These are phyloP conservation scores for Chlamydomonas schloesseri DNA, from an alignment of 139 green algal genomes.

Conservation along the genomic window DNA sequence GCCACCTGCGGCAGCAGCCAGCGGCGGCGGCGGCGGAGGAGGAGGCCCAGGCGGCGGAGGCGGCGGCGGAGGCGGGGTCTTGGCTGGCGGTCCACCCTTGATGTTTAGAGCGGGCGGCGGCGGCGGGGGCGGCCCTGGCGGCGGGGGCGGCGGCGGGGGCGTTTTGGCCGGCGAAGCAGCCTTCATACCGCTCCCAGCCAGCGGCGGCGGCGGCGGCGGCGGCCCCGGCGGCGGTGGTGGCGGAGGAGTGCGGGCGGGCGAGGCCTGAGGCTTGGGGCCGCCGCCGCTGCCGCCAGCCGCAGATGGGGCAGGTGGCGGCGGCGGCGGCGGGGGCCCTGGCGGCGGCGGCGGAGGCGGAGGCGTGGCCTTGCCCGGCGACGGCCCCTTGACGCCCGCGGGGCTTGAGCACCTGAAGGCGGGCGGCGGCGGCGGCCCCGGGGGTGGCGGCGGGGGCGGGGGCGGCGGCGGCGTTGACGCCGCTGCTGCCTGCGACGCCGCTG, in stretches of 20 bases:
- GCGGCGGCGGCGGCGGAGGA: not conserved
- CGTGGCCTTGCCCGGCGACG: not conserved
- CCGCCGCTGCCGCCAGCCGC: no score
- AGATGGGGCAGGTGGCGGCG: not conserved
- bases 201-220: not conserved
- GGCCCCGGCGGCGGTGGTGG: not conserved
- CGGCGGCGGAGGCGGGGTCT: not conserved
- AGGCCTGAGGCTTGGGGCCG: no score
- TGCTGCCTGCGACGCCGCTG: no score
- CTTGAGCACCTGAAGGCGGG: no score
- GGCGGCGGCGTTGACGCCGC: not conserved
- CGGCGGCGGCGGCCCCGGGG: not conserved
- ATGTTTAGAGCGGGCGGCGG: not conserved
- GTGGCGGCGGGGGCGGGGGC: not conserved
- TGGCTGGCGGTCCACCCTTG: not conserved
- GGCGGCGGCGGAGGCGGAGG: no score
- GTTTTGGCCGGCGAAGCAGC: no score
- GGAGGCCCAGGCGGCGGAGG: not conserved
- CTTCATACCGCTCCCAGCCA: not conserved
- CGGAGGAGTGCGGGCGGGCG: no score
- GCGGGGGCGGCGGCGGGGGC: no score
- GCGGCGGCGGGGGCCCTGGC: slow-evolving; percentile 10
- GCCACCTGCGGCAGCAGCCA: not conserved
- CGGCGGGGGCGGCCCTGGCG: slow-evolving; percentile 9
- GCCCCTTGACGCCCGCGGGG: not conserved